A percentile compares a stretch with the other conserved stretches of the same genome.
Evolutionary conservation across 352 stramenopile genomes (phyloP).

Genomic region (Phytophthora constricta): DNA sequence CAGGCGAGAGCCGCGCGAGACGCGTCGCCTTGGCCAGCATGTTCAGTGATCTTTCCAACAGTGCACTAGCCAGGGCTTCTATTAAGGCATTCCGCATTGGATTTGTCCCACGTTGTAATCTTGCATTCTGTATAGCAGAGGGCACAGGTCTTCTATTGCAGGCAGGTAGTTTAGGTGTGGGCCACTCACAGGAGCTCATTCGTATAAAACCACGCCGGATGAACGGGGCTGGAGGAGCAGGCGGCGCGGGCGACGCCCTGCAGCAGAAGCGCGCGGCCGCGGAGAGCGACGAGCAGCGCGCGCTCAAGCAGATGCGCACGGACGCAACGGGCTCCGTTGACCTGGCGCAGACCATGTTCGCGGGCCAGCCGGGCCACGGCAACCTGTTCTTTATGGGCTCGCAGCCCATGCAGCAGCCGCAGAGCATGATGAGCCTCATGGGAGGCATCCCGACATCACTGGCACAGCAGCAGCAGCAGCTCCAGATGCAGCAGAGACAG

Average conservation of each 20-base stretch:
- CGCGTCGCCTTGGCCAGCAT: constrained; percentile 29
- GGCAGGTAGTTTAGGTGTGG: constrained; percentile 8
- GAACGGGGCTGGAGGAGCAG: constrained; percentile 18
- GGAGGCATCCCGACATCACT: constrained; percentile 29
- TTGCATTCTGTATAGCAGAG: too few relatives aligned
- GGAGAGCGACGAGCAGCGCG: constrained; percentile 30
- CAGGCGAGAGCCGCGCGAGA: background rate
- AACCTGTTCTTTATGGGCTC: constrained; percentile 38
- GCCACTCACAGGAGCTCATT: constrained; percentile 17
- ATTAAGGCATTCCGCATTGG: constrained; percentile 2
- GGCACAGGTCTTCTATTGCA: too few relatives aligned
- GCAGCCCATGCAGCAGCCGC: constrained; percentile 40
- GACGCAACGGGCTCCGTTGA: constrained; percentile 10
- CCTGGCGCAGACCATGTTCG: constrained; percentile 37
- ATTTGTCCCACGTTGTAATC: too few relatives aligned
- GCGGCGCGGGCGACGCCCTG: constrained; percentile 11
- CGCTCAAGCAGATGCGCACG: constrained; percentile 44
- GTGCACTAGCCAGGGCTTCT: background rate
- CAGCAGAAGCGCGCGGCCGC: constrained; percentile 35
- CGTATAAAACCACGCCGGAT: constrained; percentile 20
- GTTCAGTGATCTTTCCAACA: constrained; percentile 2
- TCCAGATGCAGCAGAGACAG: constrained; percentile 48
- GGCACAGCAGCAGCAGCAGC: constrained; percentile 34
- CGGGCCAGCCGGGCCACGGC: constrained; percentile 19
- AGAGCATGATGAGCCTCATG: constrained; percentile 34